Conservation (phyloP, 768 basidiomycete genomes). For the Amanita pallidorosea region DNA sequence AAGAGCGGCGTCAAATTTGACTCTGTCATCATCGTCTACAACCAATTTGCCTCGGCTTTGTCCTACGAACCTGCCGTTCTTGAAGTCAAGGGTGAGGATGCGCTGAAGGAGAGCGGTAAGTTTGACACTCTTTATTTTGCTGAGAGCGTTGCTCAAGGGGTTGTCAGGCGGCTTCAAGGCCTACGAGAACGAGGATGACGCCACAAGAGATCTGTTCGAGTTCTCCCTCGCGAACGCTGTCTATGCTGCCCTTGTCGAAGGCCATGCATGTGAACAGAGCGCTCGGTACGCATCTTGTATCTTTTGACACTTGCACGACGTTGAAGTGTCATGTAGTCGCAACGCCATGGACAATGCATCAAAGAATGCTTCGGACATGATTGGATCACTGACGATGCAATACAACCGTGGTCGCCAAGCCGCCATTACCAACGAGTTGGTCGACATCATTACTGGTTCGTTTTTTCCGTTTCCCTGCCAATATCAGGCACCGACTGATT, state of each 20-base stretch:
- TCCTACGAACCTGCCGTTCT: conserved; percentile 75
- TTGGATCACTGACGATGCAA: conserved; percentile 75
- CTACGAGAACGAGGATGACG: conserved; percentile 98
- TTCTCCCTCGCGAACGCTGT: conserved; percentile 96
- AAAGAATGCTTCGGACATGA: conserved; percentile 97
- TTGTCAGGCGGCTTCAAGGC: conserved; percentile 74
- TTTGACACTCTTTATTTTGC: conserved; percentile 9
- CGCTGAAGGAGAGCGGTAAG: conserved; percentile 73
- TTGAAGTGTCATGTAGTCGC: conserved; percentile 37
- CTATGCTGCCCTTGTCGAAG: conserved; percentile 89
- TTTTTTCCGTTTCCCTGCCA: conserved; percentile 9
- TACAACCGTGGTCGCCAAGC: conserved; percentile 99
- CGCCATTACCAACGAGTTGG: conserved; percentile 91
- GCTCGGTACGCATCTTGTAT: conserved; percentile 48
- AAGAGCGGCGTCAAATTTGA: conserved; percentile 83
- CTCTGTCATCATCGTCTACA: conserved; percentile 70
- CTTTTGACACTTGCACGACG: background rate
- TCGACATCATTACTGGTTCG: conserved; percentile 85
- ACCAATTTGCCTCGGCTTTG: conserved; percentile 81
- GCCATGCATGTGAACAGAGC: conserved; percentile 90
- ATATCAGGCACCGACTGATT: background rate
- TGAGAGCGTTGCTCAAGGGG: background rate
- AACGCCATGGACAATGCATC: conserved; percentile 99
- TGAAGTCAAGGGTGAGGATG: conserved; percentile 74
- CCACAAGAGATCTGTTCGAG: conserved; percentile 86